These are phyloP conservation scores for Lactarius hengduanensis DNA, from an alignment of 768 basidiomycete genomes.

Conservation along the genomic window DNA sequence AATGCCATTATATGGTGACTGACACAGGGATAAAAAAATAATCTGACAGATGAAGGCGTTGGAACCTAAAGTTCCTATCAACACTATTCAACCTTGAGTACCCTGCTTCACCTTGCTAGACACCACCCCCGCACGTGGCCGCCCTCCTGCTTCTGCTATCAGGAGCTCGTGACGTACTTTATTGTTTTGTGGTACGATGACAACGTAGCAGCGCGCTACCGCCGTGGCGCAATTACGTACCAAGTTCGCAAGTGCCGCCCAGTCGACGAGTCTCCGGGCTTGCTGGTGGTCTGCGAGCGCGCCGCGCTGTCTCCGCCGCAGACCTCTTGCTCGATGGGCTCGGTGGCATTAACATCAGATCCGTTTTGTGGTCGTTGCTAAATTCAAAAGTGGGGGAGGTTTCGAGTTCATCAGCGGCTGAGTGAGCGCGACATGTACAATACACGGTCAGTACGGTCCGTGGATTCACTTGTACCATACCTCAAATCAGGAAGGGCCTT, in stretches of 20 bases:
- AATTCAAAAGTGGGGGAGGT: not conserved
- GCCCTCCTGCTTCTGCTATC: not conserved
- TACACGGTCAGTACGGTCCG: not conserved
- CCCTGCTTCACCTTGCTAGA: not conserved
- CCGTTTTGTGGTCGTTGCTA: not conserved
- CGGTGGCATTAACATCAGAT: not conserved
- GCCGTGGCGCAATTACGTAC: not conserved
- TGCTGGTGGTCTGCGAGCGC: not conserved
- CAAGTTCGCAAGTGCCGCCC: not conserved
- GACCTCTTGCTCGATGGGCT: conserved; percentile 1
- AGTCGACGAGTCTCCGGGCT: not conserved
- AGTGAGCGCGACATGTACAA: not conserved
- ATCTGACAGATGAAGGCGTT: not conserved
- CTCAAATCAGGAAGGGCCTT: not conserved
- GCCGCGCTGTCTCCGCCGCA: not conserved
- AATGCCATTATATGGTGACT: not conserved
- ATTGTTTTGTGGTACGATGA: not conserved
- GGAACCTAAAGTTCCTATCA: not conserved
- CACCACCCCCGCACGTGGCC: not conserved
- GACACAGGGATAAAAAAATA: not conserved
- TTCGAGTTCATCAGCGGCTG: conserved; percentile 3
- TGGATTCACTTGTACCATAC: not conserved
- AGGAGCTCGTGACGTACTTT: not conserved
- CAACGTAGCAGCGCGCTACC: conserved; percentile 1
- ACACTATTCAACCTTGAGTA: not conserved